phyloP scores from a whole-genome alignment of 768 basidiomycete genomes.

The Rhodocollybia butyracea region DNA sequence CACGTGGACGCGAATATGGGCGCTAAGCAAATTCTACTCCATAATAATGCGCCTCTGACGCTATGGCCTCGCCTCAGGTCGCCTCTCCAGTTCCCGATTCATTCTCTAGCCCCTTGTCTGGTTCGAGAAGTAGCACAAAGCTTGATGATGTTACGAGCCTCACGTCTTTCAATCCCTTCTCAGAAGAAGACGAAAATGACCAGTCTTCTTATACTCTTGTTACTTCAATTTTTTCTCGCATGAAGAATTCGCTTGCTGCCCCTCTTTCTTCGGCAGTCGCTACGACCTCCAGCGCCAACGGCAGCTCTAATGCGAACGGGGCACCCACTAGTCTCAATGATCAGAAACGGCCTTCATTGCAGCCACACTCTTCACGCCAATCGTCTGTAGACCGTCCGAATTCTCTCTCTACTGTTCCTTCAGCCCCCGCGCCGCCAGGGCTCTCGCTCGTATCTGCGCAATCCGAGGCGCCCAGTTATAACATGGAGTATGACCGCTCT shows the following conservation, averaged over 20 bases:
- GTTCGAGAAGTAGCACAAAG: slow-evolving; percentile 63
- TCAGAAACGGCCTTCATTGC: slow-evolving; percentile 52
- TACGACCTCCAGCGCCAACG: slow-evolving; percentile 28
- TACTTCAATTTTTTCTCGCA: slow-evolving; percentile 73
- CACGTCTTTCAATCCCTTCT: slow-evolving; percentile 88
- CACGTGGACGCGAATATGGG: neutral
- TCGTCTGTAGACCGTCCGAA: slow-evolving; percentile 53
- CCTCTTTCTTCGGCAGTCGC: slow-evolving; percentile 56
- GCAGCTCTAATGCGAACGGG: slow-evolving; percentile 22
- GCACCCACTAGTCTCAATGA: slow-evolving; percentile 30
- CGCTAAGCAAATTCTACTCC: neutral
- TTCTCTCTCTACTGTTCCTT: slow-evolving; percentile 47
- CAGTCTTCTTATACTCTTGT: slow-evolving; percentile 84
- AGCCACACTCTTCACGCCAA: slow-evolving; percentile 46
- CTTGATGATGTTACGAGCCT: slow-evolving; percentile 66
- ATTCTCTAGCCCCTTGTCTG: slow-evolving; percentile 28
- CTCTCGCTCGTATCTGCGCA: slow-evolving; percentile 85
- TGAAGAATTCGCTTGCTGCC: slow-evolving; percentile 75
- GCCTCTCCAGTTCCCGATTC: neutral
- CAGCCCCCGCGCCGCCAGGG: slow-evolving; percentile 73
- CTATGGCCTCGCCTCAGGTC: slow-evolving; percentile 6
- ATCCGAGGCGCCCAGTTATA: slow-evolving; percentile 72
- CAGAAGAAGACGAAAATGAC: slow-evolving; percentile 90
- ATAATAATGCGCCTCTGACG: neutral
- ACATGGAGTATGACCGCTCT: slow-evolving; percentile 58